A percentile compares a stretch with the other conserved stretches of the same genome.
Evolutionary conservation across 2,329 filamentous ascomycete genomes (phyloP).

Genomic region (Nemania sp.): DNA sequence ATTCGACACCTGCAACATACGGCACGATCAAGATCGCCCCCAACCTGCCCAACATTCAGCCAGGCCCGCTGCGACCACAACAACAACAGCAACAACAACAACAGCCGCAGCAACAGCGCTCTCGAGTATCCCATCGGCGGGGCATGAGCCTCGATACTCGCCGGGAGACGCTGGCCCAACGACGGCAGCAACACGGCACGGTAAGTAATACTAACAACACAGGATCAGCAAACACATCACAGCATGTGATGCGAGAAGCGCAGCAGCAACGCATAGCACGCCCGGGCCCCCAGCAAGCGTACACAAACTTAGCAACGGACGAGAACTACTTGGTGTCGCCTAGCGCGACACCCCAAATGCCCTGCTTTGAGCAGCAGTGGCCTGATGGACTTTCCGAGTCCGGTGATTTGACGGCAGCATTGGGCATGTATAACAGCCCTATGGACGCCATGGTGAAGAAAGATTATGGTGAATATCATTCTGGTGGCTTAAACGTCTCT

Average conservation of each 20-base stretch:
- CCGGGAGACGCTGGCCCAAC: slow-evolving; percentile 52
- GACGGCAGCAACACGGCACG: slow-evolving; percentile 53
- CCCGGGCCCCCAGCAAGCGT: slow-evolving; percentile 63
- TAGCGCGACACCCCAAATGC: slow-evolving; percentile 56
- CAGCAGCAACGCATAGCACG: slow-evolving; percentile 84
- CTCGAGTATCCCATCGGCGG: slow-evolving; percentile 67
- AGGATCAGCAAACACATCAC: slow-evolving; percentile 63
- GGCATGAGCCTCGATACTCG: slow-evolving; percentile 82
- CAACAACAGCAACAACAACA: slow-evolving; percentile 33
- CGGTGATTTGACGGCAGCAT: slow-evolving; percentile 46
- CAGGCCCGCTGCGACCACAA: slow-evolving; percentile 38
- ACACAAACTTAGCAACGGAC: slow-evolving; percentile 44
- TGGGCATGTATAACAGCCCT: slow-evolving; percentile 50
- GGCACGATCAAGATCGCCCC: slow-evolving; percentile 71
- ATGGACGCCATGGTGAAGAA: slow-evolving; percentile 52
- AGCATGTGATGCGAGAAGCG: slow-evolving; percentile 86
- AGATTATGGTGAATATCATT: slow-evolving; percentile 48
- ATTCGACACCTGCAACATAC: slow-evolving; percentile 79
- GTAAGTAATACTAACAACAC: slow-evolving; percentile 61
- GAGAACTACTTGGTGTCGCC: slow-evolving; percentile 63
- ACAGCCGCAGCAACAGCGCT: slow-evolving; percentile 34
- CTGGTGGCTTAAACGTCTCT: slow-evolving; percentile 46
- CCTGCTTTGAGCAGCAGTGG: slow-evolving; percentile 55
- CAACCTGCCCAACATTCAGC: slow-evolving; percentile 61
- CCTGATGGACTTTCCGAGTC: slow-evolving; percentile 41